A percentile compares a stretch with the other conserved stretches of the same genome.
These are phyloP conservation scores for Deinandra increscens DNA, from an alignment of 129 eudicot genomes.

Conservation along the genomic window DNA sequence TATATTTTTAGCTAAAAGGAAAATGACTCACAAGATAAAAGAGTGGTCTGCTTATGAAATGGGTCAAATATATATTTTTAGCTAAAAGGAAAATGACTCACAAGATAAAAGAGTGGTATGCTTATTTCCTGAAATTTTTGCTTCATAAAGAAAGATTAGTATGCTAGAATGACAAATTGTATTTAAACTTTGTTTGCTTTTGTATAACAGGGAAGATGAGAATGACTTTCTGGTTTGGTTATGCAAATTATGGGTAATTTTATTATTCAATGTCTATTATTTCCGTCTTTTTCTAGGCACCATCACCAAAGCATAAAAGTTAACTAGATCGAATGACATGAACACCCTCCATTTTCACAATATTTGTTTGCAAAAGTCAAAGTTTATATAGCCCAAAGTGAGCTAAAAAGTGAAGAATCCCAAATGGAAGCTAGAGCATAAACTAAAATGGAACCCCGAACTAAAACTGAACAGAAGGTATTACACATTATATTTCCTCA, in stretches of 20 bases:
- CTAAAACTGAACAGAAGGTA: too few species aligned
- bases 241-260: slow-evolving; percentile 71
- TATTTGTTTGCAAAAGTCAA: background rate
- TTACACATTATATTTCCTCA: too few species aligned
- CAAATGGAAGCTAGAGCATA: too few species aligned
- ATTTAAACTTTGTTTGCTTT: slow-evolving; percentile 3
- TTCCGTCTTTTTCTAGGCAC: background rate
- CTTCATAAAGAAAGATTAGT: too few species aligned
- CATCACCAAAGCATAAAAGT: background rate
- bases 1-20: too few species aligned
- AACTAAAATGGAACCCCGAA: too few species aligned
- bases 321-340: background rate
- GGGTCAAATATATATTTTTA: too few species aligned
- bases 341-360: background rate
- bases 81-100: too few species aligned
- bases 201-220: slow-evolving; percentile 72
- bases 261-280: background rate
- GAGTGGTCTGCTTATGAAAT: too few species aligned
- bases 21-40: too few species aligned
- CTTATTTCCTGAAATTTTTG: background rate
- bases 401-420: too few species aligned
- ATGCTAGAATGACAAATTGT: background rate
- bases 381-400: too few species aligned
- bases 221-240: slow-evolving; percentile 83
- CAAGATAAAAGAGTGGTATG: slow-evolving; percentile 77